Conservation (phyloP, 108 stramenopile species). For the Nannochloropsis oceanica region DNA sequence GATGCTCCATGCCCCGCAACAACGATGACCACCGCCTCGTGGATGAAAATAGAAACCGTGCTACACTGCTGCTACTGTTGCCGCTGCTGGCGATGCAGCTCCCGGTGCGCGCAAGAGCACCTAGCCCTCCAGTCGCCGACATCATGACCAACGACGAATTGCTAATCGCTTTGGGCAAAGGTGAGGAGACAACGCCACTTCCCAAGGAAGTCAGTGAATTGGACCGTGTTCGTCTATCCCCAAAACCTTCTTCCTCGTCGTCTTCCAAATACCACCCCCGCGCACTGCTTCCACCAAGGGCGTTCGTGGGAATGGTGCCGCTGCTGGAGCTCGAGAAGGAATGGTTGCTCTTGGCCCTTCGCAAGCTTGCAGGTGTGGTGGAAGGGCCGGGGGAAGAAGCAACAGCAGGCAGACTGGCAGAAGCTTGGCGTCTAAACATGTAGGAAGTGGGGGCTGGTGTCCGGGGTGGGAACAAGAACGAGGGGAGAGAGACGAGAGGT, state of each 20-base stretch:
- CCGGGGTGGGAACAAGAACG: no score
- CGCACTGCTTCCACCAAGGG: neutral
- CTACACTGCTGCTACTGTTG: neutral
- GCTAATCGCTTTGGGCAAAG: neutral
- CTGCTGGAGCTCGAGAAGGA: neutral
- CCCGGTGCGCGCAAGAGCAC: neutral
- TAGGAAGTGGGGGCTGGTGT: neutral
- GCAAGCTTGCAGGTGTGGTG: neutral
- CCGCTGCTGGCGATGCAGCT: neutral
- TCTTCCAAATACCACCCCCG: neutral
- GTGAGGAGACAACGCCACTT: neutral
- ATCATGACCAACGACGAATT: neutral
- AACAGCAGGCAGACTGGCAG: neutral
- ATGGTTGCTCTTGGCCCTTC: neutral
- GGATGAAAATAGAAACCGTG: neutral
- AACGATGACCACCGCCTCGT: neutral
- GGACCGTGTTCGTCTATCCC: neutral
- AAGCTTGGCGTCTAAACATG: neutral
- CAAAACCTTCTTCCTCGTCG: neutral
- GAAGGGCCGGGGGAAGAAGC: neutral
- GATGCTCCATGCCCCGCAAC: neutral
- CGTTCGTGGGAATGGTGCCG: neutral
- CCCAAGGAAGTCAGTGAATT: neutral
- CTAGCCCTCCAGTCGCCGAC: neutral
- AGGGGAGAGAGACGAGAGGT: no score